Evolutionary conservation across 768 basidiomycete genomes (phyloP), one percentile per base, ranked within the genome.

Genomic region (Lactarius vividus): DNA sequence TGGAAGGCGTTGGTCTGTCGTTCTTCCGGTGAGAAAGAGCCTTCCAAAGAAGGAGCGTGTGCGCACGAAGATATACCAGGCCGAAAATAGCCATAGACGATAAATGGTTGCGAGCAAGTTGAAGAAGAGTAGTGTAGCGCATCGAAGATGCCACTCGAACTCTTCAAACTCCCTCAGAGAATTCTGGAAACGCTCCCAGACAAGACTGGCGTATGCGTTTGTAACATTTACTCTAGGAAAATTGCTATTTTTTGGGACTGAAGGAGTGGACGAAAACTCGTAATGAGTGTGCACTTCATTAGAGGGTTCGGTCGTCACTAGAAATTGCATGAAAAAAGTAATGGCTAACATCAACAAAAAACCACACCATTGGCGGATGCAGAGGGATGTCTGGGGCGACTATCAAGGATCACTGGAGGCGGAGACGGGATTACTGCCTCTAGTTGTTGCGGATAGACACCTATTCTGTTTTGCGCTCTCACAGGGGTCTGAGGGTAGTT

Each of bases 71-170:
- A 35, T 11, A 42, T 44, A 42, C 49, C 46, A 35, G 18, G 4
- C 65, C 61, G 33, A 37, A 53, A 66, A 18, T 3, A 39, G 46
- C 28, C 57, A 26, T 18, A 62, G 55, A 26, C n/a, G 18, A 33
- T 20, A 62, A 49, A 58, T 53, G 13, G 46, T 53, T 29, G 18
- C 57, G 13, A 66, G 23, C 61, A 49, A 66, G 4, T 46, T 37
- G 31, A 53, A 15, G 49, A 66, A 18, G 33, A 62, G 57, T 4
- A 7, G 7, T 42, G 26, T 44, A 15, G 49, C 37, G 8, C n/a
- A 37, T 40, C 49, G 56, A 58, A 58, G 13, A n/a, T 37, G 57
- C 33, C 26, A 35, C 23, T 44, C n/a, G 26, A 59, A 42, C 23
- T 44, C 40, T 5, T 53, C 57, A 1, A 58, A 11, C 37, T 62